Percentiles rank a stretch among this genome's conserved stretches.
These are phyloP conservation scores for Aspergillus pseudoterreus DNA, from an alignment of 2,329 filamentous ascomycete genomes.

Conservation along the genomic window DNA sequence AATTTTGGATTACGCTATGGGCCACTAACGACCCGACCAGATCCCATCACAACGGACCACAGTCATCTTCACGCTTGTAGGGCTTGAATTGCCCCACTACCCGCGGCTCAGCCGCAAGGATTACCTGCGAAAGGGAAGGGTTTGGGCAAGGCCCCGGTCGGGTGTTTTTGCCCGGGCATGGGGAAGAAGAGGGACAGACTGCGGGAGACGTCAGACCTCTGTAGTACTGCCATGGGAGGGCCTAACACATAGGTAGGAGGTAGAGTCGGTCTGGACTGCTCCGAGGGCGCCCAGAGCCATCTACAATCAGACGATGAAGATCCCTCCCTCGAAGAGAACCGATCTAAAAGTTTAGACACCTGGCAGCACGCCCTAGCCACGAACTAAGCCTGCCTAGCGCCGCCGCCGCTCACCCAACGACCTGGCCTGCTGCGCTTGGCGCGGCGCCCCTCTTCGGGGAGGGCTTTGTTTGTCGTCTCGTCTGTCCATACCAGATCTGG, in stretches of 20 bases:
- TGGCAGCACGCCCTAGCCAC: neutral
- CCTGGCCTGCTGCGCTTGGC: neutral
- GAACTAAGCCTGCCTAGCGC: neutral
- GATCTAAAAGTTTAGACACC: slow-evolving; percentile 3
- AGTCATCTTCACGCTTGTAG: slow-evolving; percentile 5
- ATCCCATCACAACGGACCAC: neutral
- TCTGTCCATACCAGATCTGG: no score
- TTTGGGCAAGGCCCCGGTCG: no score
- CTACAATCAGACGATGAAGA: neutral
- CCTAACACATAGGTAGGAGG: no score
- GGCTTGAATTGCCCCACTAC: neutral
- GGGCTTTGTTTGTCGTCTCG: no score
- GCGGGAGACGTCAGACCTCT: no score
- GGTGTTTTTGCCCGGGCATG: no score
- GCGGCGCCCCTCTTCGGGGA: no score
- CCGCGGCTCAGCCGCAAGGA: slow-evolving; percentile 3
- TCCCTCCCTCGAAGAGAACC: neutral
- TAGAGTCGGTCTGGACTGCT: no score
- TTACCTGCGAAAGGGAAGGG: neutral
- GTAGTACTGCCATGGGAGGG: no score
- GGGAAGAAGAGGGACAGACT: no score
- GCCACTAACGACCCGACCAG: neutral
- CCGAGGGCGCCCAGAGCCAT: no score
- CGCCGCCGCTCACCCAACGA: neutral
- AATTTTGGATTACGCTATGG: neutral